These are phyloP conservation scores for Oryza officinalis DNA, from an alignment of 176 grass and related monocot species.

Conservation along the genomic window DNA sequence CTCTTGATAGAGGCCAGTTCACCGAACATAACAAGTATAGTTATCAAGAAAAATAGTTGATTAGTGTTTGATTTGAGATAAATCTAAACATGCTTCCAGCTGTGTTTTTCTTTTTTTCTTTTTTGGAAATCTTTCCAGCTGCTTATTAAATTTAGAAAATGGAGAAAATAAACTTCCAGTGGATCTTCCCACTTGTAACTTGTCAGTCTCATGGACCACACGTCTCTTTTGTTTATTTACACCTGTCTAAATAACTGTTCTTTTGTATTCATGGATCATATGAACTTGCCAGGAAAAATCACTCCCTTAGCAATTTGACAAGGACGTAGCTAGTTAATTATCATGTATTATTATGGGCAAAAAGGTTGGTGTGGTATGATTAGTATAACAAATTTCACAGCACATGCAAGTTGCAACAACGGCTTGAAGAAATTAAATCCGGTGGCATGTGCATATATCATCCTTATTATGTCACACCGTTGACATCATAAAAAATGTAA, in stretches of 20 bases:
- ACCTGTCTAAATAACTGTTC: background rate
- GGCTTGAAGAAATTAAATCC: background rate
- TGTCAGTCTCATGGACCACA: background rate
- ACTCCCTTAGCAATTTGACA: background rate
- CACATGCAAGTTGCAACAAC: background rate
- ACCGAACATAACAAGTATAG: background rate
- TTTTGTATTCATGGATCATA: background rate
- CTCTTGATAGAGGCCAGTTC: background rate
- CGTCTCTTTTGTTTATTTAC: background rate
- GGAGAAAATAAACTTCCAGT: background rate
- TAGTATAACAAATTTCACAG: background rate
- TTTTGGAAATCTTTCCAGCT: background rate
- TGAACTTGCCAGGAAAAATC: background rate
- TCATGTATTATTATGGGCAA: background rate
- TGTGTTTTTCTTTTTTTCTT: too few species aligned
- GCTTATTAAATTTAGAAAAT: background rate
- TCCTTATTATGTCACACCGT: background rate
- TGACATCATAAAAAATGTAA: background rate
- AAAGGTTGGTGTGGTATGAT: background rate
- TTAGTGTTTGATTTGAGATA: background rate
- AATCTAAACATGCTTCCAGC: background rate
- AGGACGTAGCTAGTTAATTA: background rate
- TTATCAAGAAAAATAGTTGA: background rate
- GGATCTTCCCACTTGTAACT: background rate
- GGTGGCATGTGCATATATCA: background rate